Percentiles rank a stretch among this genome's conserved stretches.
phyloP scores from a whole-genome alignment of 345 rosid genomes.

The Draba incana region DNA sequence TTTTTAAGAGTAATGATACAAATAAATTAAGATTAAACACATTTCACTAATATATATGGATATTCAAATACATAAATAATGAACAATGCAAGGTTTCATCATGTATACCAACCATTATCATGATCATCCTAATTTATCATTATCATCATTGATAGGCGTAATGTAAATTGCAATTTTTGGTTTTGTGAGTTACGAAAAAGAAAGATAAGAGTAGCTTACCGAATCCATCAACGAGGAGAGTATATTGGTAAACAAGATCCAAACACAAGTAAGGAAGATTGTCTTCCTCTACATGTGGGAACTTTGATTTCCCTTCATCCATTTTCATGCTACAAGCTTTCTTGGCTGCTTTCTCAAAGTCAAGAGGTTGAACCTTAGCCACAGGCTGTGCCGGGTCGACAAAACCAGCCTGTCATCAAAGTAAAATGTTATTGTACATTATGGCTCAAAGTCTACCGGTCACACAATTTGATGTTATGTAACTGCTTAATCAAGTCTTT shows the following conservation, averaged over 20 bases:
- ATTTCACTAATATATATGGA: too few relatives aligned
- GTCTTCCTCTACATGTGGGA: conserved; percentile 50
- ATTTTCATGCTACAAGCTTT: conserved; percentile 81
- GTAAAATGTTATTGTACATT: conserved; percentile 10
- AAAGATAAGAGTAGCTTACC: conserved; percentile 51
- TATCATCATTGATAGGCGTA: not conserved
- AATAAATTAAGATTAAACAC: too few relatives aligned
- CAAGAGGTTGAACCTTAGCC: conserved; percentile 69
- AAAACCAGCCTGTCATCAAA: conserved; percentile 70
- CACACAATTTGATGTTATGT: not conserved
- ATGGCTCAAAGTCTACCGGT: conserved; percentile 14
- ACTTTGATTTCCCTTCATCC: conserved; percentile 58
- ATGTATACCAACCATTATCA: too few relatives aligned
- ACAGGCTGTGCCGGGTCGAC: conserved; percentile 62
- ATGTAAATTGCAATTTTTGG: not conserved
- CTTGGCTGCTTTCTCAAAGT: conserved; percentile 78
- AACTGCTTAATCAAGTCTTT: not conserved
- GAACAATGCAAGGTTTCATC: too few relatives aligned
- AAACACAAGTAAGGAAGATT: conserved; percentile 83
- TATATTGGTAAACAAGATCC: conserved; percentile 91
- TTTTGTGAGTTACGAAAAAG: not conserved
- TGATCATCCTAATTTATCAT: too few relatives aligned
- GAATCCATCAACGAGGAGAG: conserved; percentile 87
- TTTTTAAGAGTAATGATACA: too few relatives aligned
- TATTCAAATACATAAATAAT: too few relatives aligned